Base-by-base conservation (phyloP, 768 basidiomycete genomes). In the Russula compacta region DNA sequence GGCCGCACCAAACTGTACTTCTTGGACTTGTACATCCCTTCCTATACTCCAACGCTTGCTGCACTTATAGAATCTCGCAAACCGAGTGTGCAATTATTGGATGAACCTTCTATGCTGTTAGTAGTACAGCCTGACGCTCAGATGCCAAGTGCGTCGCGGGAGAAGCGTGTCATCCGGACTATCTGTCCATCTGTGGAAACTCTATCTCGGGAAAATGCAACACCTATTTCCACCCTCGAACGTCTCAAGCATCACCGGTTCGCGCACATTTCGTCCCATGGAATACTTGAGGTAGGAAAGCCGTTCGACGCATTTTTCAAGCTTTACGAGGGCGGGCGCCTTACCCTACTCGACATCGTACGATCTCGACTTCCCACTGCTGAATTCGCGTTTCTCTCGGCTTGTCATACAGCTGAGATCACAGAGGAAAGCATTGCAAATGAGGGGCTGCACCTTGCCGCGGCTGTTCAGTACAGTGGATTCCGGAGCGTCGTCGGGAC, bases 11-110 rank as follows among this genome's bases (percentile, higher is more conserved):
- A 49, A 15, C 33, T 12, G 8, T 35, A 36, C n/a, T 51, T 51
- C 50, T 51, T 5, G 9, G 48, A 49, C 17, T 11, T 33, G 32
- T 49, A 49, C 12, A 49, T 49, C 2, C 5, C 29, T 17, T 49
- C 48, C 15, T 49, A 49, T 17, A 49, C 48, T 2, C 48, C 48
- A 9, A 48, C 46, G 8, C 24, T 48, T 7, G 29, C 8, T 29
- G 46, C 46, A 29, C 24, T 48, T 0, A 49, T 49, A 6, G 29
- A 32, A n/a, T 32, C 29, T 6, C 48, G 12, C 3, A 32, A 32
- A 3, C 6, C 12, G 14, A 12, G 29, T 33, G 12, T 66, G 75
- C 82, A 44, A 71, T 74, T 1, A 6, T 7, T 15, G 12, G 14
- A 33, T 14, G 12, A 1, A 4, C 48, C 48, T 11, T 49, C 48